Conservation (phyloP, 805 yeast genomes). For the Candida glaebosa region DNA sequence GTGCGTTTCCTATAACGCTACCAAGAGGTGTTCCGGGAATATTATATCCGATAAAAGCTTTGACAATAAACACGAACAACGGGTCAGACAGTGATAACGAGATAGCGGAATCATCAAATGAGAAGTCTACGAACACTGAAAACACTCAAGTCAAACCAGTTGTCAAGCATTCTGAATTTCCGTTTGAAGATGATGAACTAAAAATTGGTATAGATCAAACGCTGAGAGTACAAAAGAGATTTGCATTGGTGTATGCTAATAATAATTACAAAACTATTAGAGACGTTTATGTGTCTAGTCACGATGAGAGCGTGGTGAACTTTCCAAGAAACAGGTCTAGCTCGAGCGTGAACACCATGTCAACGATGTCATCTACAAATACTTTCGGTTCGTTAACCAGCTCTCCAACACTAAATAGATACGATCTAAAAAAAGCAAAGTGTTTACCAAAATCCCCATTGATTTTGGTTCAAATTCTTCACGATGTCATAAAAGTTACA, state of each 20-base stretch:
- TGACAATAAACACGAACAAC: slow-evolving; percentile 6
- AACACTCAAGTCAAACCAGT: background rate
- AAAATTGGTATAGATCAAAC: background rate
- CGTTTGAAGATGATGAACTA: slow-evolving; percentile 1
- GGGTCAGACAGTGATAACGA: background rate
- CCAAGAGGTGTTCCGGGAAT: slow-evolving; percentile 26
- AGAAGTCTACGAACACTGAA: background rate
- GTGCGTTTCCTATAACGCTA: slow-evolving; percentile 19
- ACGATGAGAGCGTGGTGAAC: background rate
- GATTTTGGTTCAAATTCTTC: slow-evolving; percentile 17
- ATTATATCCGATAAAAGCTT: slow-evolving; percentile 23
- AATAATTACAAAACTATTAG: slow-evolving; percentile 13
- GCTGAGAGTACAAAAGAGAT: slow-evolving; percentile 10
- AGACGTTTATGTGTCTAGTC: slow-evolving; percentile 1
- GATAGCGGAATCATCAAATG: background rate
- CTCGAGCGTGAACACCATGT: background rate
- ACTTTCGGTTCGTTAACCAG: background rate
- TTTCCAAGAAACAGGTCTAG: background rate
- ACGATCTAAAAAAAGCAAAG: background rate
- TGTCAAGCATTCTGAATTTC: background rate
- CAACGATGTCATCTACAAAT: background rate
- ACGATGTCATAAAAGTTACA: slow-evolving; percentile 21
- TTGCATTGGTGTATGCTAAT: slow-evolving; percentile 21
- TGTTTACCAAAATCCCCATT: slow-evolving; percentile 15
- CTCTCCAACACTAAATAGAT: background rate